Evolutionary conservation across 108 stramenopile genomes (phyloP).

Genomic region (Nitzschia sp.): DNA sequence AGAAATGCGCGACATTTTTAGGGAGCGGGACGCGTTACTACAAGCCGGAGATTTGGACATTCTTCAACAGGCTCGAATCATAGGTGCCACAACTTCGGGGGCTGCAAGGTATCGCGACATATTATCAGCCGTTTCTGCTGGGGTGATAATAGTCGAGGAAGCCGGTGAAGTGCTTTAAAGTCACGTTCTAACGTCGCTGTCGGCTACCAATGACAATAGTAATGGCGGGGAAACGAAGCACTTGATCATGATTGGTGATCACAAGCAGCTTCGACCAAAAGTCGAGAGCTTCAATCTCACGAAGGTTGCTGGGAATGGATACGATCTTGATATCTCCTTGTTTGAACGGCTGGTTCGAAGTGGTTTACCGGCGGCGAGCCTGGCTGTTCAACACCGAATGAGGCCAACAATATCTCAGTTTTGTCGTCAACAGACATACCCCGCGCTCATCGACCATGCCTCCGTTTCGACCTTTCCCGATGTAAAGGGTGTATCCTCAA

Average conservation of each 20-base stretch:
- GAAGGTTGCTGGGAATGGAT: constrained; percentile 49
- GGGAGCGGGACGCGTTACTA: neutral
- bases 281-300: constrained; percentile 63
- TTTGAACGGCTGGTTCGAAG: constrained; percentile 61
- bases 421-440: constrained; percentile 50
- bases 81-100: neutral
- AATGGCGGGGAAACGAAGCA: constrained; percentile 53
- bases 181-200: constrained; percentile 50
- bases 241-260: constrained; percentile 84
- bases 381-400: constrained; percentile 56
- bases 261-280: constrained; percentile 82
- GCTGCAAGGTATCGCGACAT: neutral
- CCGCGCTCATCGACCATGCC: constrained; percentile 39
- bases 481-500: constrained; percentile 25
- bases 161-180: constrained; percentile 76
- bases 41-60: neutral
- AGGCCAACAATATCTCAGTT: constrained; percentile 43
- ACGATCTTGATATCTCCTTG: constrained; percentile 54
- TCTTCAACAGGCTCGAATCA: neutral
- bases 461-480: constrained; percentile 37
- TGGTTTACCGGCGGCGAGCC: constrained; percentile 33
- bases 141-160: constrained; percentile 67
- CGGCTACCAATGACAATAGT: neutral
- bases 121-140: constrained; percentile 30
- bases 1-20: neutral